Evolutionary conservation across 306 rosid species (phyloP).

Genomic region (Casuarina equisetifolia): DNA sequence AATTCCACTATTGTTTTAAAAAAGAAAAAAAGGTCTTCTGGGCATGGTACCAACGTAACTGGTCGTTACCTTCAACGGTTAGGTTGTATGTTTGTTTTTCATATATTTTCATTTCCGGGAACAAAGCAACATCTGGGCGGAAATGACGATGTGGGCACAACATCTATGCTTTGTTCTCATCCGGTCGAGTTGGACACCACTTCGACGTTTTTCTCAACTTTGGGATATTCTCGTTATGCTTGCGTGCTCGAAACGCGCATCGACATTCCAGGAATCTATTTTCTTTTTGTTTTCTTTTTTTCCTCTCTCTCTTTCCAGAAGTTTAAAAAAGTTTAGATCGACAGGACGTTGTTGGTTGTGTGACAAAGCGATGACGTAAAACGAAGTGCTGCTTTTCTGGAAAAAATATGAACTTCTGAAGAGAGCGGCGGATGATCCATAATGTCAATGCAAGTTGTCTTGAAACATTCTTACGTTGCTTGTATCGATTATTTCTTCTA

Average conservation of each 20-base stretch:
- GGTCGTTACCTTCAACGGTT: not conserved
- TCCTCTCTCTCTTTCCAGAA: too few relatives aligned
- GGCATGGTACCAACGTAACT: not conserved
- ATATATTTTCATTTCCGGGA: not conserved
- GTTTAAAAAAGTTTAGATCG: too few relatives aligned
- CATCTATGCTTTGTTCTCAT: conserved; percentile 25
- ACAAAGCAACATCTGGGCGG: conserved; percentile 24
- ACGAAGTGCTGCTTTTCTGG: not conserved
- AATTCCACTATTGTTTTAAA: not conserved
- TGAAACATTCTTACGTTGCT: too few relatives aligned
- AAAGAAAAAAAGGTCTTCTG: not conserved
- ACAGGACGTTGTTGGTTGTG: too few relatives aligned
- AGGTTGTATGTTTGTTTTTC: not conserved
- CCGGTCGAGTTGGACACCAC: not conserved
- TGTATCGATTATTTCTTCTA: too few relatives aligned
- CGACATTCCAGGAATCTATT: too few relatives aligned
- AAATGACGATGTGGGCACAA: conserved; percentile 9
- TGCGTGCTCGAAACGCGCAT: not conserved
- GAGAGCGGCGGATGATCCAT: too few relatives aligned
- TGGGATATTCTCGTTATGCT: conserved; percentile 4
- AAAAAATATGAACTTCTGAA: too few relatives aligned
- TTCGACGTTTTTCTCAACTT: not conserved
- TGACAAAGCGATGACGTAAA: too few relatives aligned
- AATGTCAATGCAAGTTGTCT: too few relatives aligned
- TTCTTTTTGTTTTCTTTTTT: too few relatives aligned